A percentile compares a stretch with the other conserved stretches of the same genome.
Evolutionary conservation across 345 rosid species (phyloP).

Genomic region (Eucalyptus melliodora): DNA sequence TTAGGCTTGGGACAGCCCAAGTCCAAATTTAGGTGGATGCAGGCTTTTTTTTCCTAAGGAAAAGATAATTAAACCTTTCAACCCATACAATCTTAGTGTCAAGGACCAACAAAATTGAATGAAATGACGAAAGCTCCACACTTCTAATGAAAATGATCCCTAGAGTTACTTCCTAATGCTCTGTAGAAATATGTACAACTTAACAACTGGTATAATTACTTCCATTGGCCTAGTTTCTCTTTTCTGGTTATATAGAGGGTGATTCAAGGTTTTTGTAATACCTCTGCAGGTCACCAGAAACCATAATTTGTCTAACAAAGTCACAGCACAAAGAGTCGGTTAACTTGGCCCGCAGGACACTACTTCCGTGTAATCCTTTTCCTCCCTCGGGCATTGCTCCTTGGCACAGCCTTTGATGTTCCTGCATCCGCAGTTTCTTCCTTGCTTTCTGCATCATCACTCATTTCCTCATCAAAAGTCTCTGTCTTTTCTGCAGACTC

Average conservation of each 20-base stretch:
- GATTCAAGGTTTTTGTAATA: neutral
- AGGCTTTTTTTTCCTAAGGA: neutral
- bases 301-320: neutral
- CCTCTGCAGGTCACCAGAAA: neutral
- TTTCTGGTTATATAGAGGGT: neutral
- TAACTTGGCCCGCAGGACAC: neutral
- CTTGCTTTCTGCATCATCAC: constrained; percentile 20
- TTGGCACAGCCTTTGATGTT: constrained; percentile 14
- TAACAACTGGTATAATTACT: neutral
- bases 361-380: constrained; percentile 25
- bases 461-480: constrained; percentile 34
- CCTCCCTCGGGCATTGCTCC: constrained; percentile 17
- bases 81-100: neutral
- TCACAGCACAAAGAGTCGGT: neutral
- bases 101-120: neutral
- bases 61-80: neutral
- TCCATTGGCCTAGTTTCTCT: neutral
- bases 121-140: neutral
- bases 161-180: neutral
- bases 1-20: neutral
- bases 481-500: constrained; percentile 54
- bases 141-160: neutral
- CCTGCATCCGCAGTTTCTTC: constrained; percentile 25
- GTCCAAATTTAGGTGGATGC: neutral
- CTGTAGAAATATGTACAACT: neutral